A percentile compares a stretch with the other conserved stretches of the same genome.
These are phyloP conservation scores for Chenopodium quinoa DNA, from an alignment of 148 eudicot species.

Conservation along the genomic window DNA sequence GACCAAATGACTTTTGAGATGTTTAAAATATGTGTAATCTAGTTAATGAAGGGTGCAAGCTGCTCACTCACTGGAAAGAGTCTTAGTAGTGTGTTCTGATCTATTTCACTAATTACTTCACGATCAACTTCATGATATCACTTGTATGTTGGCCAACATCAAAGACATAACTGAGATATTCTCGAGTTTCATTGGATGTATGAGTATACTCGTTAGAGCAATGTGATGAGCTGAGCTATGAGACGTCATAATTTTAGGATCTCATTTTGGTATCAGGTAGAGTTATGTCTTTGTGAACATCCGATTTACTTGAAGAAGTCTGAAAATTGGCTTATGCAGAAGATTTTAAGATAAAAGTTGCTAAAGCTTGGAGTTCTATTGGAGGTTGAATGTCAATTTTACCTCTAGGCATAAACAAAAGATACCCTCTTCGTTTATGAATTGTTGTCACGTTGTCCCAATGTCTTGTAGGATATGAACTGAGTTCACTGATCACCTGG, in stretches of 20 bases:
- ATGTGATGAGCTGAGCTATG: not conserved
- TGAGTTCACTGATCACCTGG: not conserved
- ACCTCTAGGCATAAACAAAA: not conserved
- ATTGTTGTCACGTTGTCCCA: not conserved
- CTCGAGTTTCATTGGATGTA: too few relatives aligned
- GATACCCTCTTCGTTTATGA: not conserved
- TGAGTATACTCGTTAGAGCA: not conserved
- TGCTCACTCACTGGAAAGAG: too few relatives aligned
- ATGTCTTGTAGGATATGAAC: not conserved
- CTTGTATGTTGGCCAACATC: not conserved
- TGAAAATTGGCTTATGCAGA: not conserved
- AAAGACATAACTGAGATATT: not conserved
- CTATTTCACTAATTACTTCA: too few relatives aligned
- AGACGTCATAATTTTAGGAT: not conserved
- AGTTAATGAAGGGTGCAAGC: not conserved
- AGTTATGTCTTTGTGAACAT: not conserved
- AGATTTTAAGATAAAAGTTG: not conserved
- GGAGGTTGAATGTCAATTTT: not conserved
- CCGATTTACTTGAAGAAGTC: not conserved
- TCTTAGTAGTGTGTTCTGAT: too few relatives aligned
- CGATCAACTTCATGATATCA: too few relatives aligned
- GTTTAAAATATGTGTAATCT: not conserved
- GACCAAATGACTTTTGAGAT: not conserved
- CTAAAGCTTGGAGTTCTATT: not conserved
- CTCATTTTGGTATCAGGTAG: not conserved